Evolutionary conservation across 2,329 filamentous ascomycete genomes (phyloP).

Genomic region (Trichophyton simii): DNA sequence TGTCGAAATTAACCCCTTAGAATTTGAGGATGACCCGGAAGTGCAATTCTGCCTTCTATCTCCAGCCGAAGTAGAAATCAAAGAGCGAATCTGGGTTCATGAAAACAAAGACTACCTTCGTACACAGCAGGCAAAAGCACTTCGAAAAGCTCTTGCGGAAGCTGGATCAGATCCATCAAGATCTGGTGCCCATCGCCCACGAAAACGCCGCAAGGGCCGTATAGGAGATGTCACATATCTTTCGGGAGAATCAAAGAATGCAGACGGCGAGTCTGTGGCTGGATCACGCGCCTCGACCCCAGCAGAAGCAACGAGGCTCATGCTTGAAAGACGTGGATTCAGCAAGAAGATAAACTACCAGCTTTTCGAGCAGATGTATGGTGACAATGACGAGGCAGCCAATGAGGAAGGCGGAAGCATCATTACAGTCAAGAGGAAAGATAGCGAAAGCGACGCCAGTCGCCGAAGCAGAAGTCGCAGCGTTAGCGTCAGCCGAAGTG

Average conservation of each 20-base stretch:
- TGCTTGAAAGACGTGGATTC: slow-evolving; percentile 55
- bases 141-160: slow-evolving; percentile 55
- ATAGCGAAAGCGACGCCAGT: slow-evolving; percentile 11
- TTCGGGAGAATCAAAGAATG: slow-evolving; percentile 34
- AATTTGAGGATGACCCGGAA: slow-evolving; percentile 83
- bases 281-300: slow-evolving; percentile 54
- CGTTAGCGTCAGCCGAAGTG: slow-evolving; percentile 18
- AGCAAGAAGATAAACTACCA: slow-evolving; percentile 64
- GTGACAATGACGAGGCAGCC: slow-evolving; percentile 22
- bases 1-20: slow-evolving; percentile 56
- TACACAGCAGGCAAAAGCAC: slow-evolving; percentile 69
- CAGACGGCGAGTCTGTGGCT: slow-evolving; percentile 51
- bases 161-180: slow-evolving; percentile 30
- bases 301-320: slow-evolving; percentile 55
- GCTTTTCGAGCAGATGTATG: slow-evolving; percentile 29
- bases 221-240: slow-evolving; percentile 37
- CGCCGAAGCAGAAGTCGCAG: slow-evolving; percentile 20
- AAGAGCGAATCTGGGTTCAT: slow-evolving; percentile 88
- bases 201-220: slow-evolving; percentile 38
- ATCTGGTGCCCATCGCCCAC: slow-evolving; percentile 29
- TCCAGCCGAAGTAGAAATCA: slow-evolving; percentile 62
- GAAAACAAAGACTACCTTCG: slow-evolving; percentile 91
- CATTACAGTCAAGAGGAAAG: slow-evolving; percentile 7
- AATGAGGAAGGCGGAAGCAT: slow-evolving; percentile 14
- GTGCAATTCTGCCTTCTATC: slow-evolving; percentile 67